phyloP scores from a whole-genome alignment of 108 stramenopile genomes.

The Asterionellopsis glacialis region DNA sequence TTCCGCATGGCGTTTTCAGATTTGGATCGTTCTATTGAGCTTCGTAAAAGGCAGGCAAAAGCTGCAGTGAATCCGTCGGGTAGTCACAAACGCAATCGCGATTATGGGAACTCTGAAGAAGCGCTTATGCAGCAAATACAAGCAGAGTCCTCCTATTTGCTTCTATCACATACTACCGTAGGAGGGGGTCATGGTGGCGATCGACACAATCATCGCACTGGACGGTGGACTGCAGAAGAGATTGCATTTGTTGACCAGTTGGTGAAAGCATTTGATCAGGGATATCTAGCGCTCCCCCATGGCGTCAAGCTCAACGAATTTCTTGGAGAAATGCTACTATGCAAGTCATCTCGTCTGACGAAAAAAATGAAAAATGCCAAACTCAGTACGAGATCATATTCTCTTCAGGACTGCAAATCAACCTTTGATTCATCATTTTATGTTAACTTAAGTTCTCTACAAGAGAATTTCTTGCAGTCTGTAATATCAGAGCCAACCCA shows the following conservation, averaged over 20 bases:
- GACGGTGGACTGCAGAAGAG: conserved; percentile 76
- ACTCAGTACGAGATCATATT: conserved; percentile 57
- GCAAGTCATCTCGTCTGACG: conserved; percentile 68
- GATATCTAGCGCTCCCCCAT: conserved; percentile 58
- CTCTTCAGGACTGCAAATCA: conserved; percentile 5
- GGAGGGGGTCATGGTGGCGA: conserved; percentile 2
- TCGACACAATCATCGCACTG: conserved; percentile 55
- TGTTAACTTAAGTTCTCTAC: conserved; percentile 37
- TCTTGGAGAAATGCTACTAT: conserved; percentile 64
- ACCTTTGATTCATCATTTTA: conserved; percentile 5
- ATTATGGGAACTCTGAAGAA: conserved; percentile 2
- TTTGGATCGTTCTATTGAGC: conserved; percentile 35
- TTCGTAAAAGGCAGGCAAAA: conserved; percentile 18
- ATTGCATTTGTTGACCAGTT: conserved; percentile 55
- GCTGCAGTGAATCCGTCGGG: conserved; percentile 7
- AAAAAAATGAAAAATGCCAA: conserved; percentile 86
- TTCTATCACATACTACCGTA: conserved; percentile 20
- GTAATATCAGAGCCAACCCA: conserved; percentile 49
- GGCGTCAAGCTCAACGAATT: conserved; percentile 81
- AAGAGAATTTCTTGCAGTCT: conserved; percentile 63
- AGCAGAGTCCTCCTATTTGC: conserved; percentile 34
- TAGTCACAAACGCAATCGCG: conserved; percentile 18
- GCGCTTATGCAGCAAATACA: conserved; percentile 16
- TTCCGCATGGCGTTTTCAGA: conserved; percentile 31
- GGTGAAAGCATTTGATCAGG: conserved; percentile 61